These are phyloP conservation scores for Erodium chrysanthum DNA, from an alignment of 441 rosid species.

Conservation along the genomic window DNA sequence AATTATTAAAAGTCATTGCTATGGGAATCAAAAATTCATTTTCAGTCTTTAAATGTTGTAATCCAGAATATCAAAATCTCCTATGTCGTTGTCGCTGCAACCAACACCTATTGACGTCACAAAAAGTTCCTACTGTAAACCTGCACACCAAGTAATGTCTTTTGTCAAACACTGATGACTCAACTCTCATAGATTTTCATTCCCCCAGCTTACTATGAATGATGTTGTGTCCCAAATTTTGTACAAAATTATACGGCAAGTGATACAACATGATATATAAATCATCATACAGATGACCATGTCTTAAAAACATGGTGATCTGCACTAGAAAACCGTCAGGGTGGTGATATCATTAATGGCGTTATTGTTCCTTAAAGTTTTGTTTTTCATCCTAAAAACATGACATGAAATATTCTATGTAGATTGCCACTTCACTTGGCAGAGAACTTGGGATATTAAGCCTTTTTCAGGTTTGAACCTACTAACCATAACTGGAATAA, in stretches of 20 bases:
- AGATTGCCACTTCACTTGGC: no score
- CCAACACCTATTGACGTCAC: slow-evolving; percentile 2
- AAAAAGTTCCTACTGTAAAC: slow-evolving; percentile 2
- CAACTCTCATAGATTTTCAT: neutral
- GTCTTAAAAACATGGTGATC: neutral
- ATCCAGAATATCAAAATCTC: slow-evolving; percentile 26
- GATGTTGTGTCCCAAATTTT: neutral
- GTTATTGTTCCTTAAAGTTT: neutral
- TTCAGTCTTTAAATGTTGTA: slow-evolving; percentile 18
- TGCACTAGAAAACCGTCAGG: neutral
- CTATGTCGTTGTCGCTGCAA: slow-evolving; percentile 23
- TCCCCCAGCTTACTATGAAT: no score
- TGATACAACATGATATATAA: neutral
- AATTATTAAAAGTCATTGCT: slow-evolving; percentile 18
- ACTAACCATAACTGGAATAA: neutral
- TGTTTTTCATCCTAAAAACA: no score
- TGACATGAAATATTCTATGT: neutral
- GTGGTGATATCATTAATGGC: neutral
- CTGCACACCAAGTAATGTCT: slow-evolving; percentile 24
- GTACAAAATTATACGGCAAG: neutral
- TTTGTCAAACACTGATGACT: slow-evolving; percentile 7
- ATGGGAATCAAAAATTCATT: slow-evolving; percentile 7
- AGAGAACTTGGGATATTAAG: neutral
- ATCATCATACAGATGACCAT: neutral
- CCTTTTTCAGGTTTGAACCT: neutral